Conservation (phyloP, 768 basidiomycete genomes). For the Pleurotus ostreatus region DNA sequence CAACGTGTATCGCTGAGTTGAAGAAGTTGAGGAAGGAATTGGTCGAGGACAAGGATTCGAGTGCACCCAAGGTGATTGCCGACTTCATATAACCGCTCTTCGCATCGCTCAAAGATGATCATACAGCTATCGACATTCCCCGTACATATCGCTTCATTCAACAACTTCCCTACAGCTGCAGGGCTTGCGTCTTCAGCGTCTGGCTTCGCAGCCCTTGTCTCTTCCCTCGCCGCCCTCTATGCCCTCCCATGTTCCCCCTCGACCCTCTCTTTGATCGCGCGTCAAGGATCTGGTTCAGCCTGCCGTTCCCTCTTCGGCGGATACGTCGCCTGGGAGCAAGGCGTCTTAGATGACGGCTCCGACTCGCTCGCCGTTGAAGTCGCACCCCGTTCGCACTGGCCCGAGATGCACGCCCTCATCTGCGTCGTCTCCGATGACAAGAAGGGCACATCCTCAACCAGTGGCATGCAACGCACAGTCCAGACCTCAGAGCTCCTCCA, state of each 20-base stretch:
- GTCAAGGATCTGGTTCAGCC: conserved; percentile 96
- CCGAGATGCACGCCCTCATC: conserved; percentile 93
- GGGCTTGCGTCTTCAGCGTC: conserved; percentile 97
- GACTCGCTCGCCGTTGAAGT: conserved; percentile 90
- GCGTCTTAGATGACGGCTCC: conserved; percentile 57
- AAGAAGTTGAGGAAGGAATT: conserved; percentile 65
- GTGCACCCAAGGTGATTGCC: conserved; percentile 57
- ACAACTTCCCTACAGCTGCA: conserved; percentile 99
- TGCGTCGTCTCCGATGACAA: conserved; percentile 95
- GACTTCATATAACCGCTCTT: no score
- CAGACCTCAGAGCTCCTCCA: conserved; percentile 86
- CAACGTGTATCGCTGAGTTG: conserved; percentile 86
- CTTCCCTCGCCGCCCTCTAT: conserved; percentile 87
- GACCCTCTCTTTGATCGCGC: conserved; percentile 86
- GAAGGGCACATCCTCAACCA: conserved; percentile 92
- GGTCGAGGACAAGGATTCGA: conserved; percentile 68
- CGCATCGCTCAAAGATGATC: neutral
- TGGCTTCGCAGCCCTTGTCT: conserved; percentile 92
- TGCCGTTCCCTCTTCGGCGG: conserved; percentile 98
- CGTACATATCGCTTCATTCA: conserved; percentile 90
- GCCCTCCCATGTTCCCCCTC: conserved; percentile 73
- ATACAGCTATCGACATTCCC: conserved; percentile 62
- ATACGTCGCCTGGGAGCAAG: conserved; percentile 93
- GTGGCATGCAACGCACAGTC: conserved; percentile 97
- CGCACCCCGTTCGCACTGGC: conserved; percentile 86